Evolutionary conservation across 768 basidiomycete species (phyloP).

Genomic region (Lentinula sp.): DNA sequence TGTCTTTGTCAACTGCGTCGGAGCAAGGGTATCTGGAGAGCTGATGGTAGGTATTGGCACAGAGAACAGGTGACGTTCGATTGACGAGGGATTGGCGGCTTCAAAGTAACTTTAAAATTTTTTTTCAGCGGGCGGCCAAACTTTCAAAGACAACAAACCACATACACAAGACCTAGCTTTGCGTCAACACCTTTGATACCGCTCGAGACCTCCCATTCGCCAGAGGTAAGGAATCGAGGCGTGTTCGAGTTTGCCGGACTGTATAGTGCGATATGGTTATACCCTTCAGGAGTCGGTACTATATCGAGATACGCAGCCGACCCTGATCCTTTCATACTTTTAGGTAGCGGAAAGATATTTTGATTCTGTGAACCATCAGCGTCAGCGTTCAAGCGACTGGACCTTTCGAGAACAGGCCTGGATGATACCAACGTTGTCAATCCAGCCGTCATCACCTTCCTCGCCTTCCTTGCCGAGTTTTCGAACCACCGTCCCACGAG

Average conservation of each 20-base stretch:
- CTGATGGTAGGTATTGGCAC: conserved; percentile 57
- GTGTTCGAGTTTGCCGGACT: conserved; percentile 61
- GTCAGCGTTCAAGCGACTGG: conserved; percentile 5
- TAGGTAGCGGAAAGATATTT: conserved; percentile 53
- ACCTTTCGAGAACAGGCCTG: not conserved
- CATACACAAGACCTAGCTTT: conserved; percentile 67
- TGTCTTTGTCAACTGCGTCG: conserved; percentile 48
- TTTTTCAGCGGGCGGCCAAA: conserved; percentile 7
- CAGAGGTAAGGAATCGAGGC: conserved; percentile 81
- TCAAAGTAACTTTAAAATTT: conserved; percentile 67
- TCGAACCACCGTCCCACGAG: conserved; percentile 56
- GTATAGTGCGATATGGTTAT: conserved; percentile 90
- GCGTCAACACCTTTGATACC: conserved; percentile 70
- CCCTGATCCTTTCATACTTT: conserved; percentile 31
- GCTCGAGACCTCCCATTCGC: conserved; percentile 73
- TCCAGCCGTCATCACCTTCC: conserved; percentile 91
- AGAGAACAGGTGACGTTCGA: conserved; percentile 80
- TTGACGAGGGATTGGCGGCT: conserved; percentile 78
- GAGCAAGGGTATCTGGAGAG: conserved; percentile 27
- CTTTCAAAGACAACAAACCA: conserved; percentile 10
- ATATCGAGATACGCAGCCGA: conserved; percentile 83
- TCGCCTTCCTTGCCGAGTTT: conserved; percentile 79
- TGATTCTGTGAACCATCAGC: conserved; percentile 39
- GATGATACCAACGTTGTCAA: conserved; percentile 61
- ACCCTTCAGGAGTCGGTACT: conserved; percentile 76